A percentile compares a stretch with the other conserved stretches of the same genome.
Conservation (phyloP, 2,329 filamentous ascomycete genomes). For the Trichoderma brevicompactum region DNA sequence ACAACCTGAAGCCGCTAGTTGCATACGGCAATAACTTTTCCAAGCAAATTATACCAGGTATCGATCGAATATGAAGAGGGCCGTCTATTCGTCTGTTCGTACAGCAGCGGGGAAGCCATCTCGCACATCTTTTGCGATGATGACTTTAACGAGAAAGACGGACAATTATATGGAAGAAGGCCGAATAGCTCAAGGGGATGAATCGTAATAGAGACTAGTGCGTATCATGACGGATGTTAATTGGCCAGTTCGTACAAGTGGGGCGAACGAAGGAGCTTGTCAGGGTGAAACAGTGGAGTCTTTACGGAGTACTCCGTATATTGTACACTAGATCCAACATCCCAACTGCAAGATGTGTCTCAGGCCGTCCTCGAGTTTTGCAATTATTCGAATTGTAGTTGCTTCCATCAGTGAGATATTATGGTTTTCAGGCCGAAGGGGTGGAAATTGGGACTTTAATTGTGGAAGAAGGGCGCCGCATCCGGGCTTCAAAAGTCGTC, state of each 20-base stretch:
- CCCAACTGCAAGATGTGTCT: neutral
- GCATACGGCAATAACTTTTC: neutral
- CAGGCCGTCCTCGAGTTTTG: neutral
- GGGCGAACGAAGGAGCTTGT: neutral
- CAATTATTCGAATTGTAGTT: neutral
- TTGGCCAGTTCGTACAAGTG: constrained; percentile 20
- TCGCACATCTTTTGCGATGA: neutral
- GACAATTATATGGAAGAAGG: neutral
- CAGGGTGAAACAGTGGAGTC: neutral
- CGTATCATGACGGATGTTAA: neutral
- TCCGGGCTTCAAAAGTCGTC: neutral
- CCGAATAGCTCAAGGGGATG: neutral
- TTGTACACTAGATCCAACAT: too few relatives aligned
- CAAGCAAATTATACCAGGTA: neutral
- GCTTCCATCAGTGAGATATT: neutral
- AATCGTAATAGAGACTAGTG: neutral
- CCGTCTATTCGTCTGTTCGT: constrained; percentile 1
- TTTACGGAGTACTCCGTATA: too few relatives aligned
- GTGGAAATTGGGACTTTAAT: neutral
- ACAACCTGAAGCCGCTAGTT: neutral
- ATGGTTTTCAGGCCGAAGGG: neutral
- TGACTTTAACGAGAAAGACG: neutral
- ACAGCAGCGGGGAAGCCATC: constrained; percentile 3
- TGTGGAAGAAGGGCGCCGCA: neutral
- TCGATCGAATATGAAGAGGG: neutral